Conservation (phyloP, 805 yeast species). For the Saccharomycopsis synnaedendra region DNA sequence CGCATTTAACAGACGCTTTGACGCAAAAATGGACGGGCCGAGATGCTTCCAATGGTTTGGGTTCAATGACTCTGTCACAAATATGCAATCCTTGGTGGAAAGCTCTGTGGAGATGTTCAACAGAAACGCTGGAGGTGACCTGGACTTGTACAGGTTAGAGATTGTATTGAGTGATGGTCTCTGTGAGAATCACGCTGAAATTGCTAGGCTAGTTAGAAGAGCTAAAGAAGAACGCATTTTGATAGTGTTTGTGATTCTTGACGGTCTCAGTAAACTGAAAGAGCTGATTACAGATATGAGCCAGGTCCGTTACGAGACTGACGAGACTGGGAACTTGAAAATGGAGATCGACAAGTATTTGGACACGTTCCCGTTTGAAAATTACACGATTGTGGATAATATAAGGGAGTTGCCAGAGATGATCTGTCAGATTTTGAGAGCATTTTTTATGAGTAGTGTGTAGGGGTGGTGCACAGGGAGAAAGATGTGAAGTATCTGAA, state of each 20-base stretch:
- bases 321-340: constrained; percentile 55
- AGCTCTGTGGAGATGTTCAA: constrained; percentile 66
- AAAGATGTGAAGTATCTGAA: too few species aligned
- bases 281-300: constrained; percentile 92
- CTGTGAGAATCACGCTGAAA: constrained; percentile 84
- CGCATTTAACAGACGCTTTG: constrained; percentile 79
- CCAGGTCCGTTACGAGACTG: constrained; percentile 70
- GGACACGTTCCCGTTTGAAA: constrained; percentile 94
- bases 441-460: constrained; percentile 46
- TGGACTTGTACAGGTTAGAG: constrained; percentile 86
- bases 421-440: constrained; percentile 80
- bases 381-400: constrained; percentile 85
- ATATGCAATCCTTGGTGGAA: constrained; percentile 62
- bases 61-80: constrained; percentile 81
- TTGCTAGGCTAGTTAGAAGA: constrained; percentile 74
- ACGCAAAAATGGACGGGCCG: constrained; percentile 65
- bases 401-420: constrained; percentile 86
- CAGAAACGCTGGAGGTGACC: constrained; percentile 35
- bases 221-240: constrained; percentile 89
- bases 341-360: constrained; percentile 75
- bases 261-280: constrained; percentile 57
- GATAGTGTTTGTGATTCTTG: constrained; percentile 90
- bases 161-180: constrained; percentile 94
- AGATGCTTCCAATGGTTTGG: constrained; percentile 78
- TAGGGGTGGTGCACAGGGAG: too few species aligned